Percentiles rank a stretch among this genome's conserved stretches.
phyloP scores from a whole-genome alignment of 371 early-diverging fungal genomes.

The Choanephora cucurbitarum region DNA sequence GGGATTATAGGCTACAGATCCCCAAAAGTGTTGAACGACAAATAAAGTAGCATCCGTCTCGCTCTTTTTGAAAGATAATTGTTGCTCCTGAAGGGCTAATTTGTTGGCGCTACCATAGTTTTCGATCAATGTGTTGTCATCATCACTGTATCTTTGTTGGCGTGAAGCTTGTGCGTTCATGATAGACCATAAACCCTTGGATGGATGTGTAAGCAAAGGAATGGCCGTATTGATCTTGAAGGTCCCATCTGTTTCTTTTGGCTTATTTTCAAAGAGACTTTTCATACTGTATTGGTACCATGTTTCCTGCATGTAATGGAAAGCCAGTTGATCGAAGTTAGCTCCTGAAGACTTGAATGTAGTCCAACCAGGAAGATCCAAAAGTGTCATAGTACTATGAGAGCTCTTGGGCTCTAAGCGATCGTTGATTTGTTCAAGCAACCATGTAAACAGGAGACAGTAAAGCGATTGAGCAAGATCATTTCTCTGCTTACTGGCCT shows the following conservation, averaged over 20 bases:
- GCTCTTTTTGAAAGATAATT: conserved; percentile 39
- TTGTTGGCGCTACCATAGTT: conserved; percentile 44
- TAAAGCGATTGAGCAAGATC: conserved; percentile 78
- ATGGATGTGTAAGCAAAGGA: conserved; percentile 47
- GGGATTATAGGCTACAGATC: conserved; percentile 71
- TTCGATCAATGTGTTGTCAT: conserved; percentile 35
- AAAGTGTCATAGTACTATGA: conserved; percentile 66
- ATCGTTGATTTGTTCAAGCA: conserved; percentile 84
- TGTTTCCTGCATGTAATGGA: conserved; percentile 84
- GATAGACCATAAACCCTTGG: conserved; percentile 56
- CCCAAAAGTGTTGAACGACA: conserved; percentile 79
- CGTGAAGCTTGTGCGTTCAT: conserved; percentile 54
- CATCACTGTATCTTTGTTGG: conserved; percentile 33
- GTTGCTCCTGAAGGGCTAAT: conserved; percentile 22
- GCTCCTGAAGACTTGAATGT: conserved; percentile 3
- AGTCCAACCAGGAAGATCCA: conserved; percentile 64
- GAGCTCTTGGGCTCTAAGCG: conserved; percentile 65
- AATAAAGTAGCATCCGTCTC: conserved; percentile 54
- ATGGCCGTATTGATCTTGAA: conserved; percentile 26
- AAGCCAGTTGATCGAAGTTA: conserved; percentile 72
- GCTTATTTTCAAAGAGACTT: conserved; percentile 61
- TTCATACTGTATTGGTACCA: conserved; percentile 64
- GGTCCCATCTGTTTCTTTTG: conserved; percentile 46
- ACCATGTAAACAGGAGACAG: conserved; percentile 78
- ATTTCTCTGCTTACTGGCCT: conserved; percentile 76